A percentile compares a stretch with the other conserved stretches of the same genome.
phyloP scores from a whole-genome alignment of 345 rosid genomes.

The Syzygium aqueum region DNA sequence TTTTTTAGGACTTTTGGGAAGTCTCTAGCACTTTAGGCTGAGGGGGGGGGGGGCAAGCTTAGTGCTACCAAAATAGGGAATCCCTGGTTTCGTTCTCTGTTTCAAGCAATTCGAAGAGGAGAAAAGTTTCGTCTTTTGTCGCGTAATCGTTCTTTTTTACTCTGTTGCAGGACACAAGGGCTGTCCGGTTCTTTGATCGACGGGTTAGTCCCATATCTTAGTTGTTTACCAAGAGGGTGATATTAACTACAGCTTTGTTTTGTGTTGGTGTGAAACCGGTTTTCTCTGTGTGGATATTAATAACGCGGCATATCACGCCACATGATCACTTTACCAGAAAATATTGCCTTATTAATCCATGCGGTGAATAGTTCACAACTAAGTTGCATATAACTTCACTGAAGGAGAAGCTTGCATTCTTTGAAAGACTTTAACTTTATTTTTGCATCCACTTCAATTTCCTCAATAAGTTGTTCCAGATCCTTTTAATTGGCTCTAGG shows the following conservation, averaged over 20 bases:
- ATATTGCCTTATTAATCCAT: background rate
- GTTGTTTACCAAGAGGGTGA: background rate
- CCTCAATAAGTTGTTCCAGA: background rate
- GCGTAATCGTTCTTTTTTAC: background rate
- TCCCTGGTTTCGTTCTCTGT: background rate
- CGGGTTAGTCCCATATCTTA: conserved; percentile 49
- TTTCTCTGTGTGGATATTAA: background rate
- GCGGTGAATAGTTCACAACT: background rate
- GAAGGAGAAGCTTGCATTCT: background rate
- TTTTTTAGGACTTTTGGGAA: background rate
- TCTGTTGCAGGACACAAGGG: conserved; percentile 64
- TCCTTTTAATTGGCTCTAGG: background rate
- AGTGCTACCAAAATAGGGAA: background rate
- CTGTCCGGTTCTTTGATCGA: conserved; percentile 85
- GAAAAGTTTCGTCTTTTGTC: background rate
- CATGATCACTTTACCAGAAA: background rate
- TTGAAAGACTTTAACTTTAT: background rate
- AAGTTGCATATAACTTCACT: background rate
- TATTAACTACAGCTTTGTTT: background rate
- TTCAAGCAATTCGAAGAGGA: background rate
- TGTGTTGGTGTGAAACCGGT: background rate
- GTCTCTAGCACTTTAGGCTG: background rate
- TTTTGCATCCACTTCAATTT: background rate
- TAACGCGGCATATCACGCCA: background rate
- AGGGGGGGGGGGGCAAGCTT: background rate